Percentiles rank a stretch among this genome's conserved stretches.
phyloP scores from a whole-genome alignment of 345 rosid genomes.

The Carallia pectinifolia region DNA sequence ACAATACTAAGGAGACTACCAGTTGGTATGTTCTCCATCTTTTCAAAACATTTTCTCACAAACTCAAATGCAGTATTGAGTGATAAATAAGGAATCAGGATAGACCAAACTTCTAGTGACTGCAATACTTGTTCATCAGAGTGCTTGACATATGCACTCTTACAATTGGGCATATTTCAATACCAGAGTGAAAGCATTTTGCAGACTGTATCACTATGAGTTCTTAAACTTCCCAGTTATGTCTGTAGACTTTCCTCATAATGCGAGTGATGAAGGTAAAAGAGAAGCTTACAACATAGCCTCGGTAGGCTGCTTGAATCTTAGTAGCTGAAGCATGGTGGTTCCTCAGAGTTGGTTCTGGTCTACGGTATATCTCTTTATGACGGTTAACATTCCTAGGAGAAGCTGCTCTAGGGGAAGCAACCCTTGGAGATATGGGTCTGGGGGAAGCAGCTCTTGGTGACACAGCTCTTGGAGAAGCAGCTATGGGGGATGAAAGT shows the following conservation, averaged over 20 bases:
- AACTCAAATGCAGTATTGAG: too few relatives aligned
- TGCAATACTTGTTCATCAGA: background rate
- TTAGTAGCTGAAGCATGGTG: conserved; percentile 68
- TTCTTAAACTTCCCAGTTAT: background rate
- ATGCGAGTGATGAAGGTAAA: conserved; percentile 1
- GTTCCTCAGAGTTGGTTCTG: conserved; percentile 60
- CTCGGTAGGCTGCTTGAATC: conserved; percentile 89
- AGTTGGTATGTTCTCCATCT: too few relatives aligned
- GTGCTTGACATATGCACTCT: background rate
- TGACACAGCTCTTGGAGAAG: conserved; percentile 46
- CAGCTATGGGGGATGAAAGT: conserved; percentile 50
- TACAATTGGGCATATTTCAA: background rate
- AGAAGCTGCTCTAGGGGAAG: conserved; percentile 46
- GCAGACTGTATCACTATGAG: background rate
- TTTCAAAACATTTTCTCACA: too few relatives aligned
- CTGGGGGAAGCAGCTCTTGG: conserved; percentile 45
- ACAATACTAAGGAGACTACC: too few relatives aligned
- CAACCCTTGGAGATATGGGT: conserved; percentile 52
- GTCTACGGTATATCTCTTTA: conserved; percentile 51
- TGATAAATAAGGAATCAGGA: background rate
- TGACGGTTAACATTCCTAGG: conserved; percentile 39
- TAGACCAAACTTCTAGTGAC: background rate
- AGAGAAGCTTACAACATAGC: conserved; percentile 65
- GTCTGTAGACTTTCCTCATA: background rate
- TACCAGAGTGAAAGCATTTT: background rate